Base-by-base conservation (phyloP, 2,329 filamentous ascomycete genomes). In the Diaporthe citri region DNA sequence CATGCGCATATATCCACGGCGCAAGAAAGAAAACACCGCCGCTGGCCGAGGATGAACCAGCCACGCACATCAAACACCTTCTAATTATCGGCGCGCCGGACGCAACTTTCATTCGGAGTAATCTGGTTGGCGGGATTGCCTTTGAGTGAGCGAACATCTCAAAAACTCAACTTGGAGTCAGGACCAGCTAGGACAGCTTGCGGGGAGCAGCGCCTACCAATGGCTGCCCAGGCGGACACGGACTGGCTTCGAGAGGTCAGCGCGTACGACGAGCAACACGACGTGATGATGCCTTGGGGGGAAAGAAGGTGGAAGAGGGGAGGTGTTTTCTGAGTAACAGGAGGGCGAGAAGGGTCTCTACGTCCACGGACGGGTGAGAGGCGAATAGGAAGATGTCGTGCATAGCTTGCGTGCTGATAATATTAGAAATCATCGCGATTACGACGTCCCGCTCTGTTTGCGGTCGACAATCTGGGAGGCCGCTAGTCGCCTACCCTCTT, bases 321-420 rank as follows among this genome's bases (percentile, higher is more conserved):
- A 55, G 28, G n/a, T 13, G n/a, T 34, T 66, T 66, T 48, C 60
- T 36, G 41, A n/a, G 60, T 34, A 28, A 66, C 39, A 9, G 28
- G 41, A 48, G 20, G 41, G 15, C 5, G n/a, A 15, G 48, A 28
- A 34, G 7, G 4, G 62, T 51, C 34, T 52, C n/a, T 15, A 55
- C 48, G 48, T 69, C 64, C 25, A 55, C 48, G 64, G 64, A 55
- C 22, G 22, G 34, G 22, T 41, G 13, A 55, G 48, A 55, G 46
- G 48, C n/a, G n/a, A 22, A 39, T 22, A 55, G 64, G 48, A 69
- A 55, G 64, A 55, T 52, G 64, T 69, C 48, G 64, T 69, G 64
- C 64, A 69, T 69, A 69, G 64, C 64, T 69, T 69, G 48, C 64
- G 64, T 69, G 64, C 64, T 69, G 64, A 69, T 69, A 69, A 69